Evolutionary conservation across 2,329 filamentous ascomycete genomes (phyloP).

Genomic region (Nemania sp.): DNA sequence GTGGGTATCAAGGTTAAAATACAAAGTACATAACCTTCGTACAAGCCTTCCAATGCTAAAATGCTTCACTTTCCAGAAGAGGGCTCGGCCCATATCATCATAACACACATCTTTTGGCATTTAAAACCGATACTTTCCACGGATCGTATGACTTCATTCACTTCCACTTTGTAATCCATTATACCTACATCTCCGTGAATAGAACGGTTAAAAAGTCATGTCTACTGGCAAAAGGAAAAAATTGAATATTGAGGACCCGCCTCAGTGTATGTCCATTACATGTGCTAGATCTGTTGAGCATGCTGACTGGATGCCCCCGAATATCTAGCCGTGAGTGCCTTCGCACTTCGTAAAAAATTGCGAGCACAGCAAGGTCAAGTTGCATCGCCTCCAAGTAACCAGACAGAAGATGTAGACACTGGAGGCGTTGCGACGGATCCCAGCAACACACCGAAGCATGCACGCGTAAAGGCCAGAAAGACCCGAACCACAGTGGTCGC

Average conservation of each 20-base stretch:
- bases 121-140: too few relatives aligned
- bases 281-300: background rate
- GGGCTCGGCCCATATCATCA: too few relatives aligned
- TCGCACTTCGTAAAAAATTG: constrained; percentile 47
- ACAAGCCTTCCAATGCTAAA: too few relatives aligned
- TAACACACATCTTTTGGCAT: too few relatives aligned
- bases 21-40: too few relatives aligned
- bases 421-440: background rate
- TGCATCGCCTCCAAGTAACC: background rate
- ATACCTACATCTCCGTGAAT: too few relatives aligned
- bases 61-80: too few relatives aligned
- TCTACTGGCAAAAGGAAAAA: constrained; percentile 48
- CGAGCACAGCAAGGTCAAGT: constrained; percentile 33
- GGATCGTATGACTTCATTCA: too few relatives aligned
- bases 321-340: constrained; percentile 48
- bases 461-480: constrained; percentile 28
- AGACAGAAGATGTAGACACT: constrained; percentile 2
- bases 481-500: background rate
- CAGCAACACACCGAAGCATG: background rate
- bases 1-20: too few relatives aligned
- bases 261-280: constrained; percentile 40
- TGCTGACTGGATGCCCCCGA: too few relatives aligned
- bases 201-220: constrained; percentile 28
- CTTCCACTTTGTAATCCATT: too few relatives aligned
- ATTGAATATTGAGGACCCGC: constrained; percentile 41